Evolutionary conservation across 192 early-diverging fungal species (phyloP), one percentile per base, ranked within the genome.

Genomic region (Coemansia sp.): DNA sequence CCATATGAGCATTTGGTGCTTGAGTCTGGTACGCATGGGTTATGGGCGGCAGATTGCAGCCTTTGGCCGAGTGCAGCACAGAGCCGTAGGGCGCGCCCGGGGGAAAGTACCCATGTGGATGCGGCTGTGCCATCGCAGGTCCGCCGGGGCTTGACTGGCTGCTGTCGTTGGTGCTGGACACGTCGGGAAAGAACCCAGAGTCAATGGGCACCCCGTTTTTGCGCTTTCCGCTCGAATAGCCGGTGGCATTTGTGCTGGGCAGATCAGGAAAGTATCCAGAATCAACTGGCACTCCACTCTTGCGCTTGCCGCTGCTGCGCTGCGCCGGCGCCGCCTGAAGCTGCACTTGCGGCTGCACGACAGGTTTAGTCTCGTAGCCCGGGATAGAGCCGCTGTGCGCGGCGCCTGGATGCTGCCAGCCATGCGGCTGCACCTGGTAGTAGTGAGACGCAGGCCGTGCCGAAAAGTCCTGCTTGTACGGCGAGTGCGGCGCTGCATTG

Each of bases 1-100:
- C 53, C 11, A 54, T 22, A 12, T 22, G 23, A 0, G 52, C 52
- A 10, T 27, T 25, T 54, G 52, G 25, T 16, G 53, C 29, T 12
- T n/a, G 11, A 4, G 63, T 4, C 41, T 41, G 61, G 8, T 72
- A 41, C 37, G 23, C 19, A 6, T 71, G 62, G 0, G 55, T 41
- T 10, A 74, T 62, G 14, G 72, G 64, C 38, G 71, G 77, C 77
- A 74, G 50, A 23, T 80, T 74, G 62, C 61, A 67, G 6, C 60
- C 72, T 38, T 70, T 80, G 71, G 63, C 53, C 23, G 57, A 51
- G 29, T 62, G 62, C 43, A 57, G 52, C 23, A 35, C 62, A 27
- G 67, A 57, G 16, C 61, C 26, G 29, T 35, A 55, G 25, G 53
- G 53, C 29, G 22, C 53, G 29, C 53, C 27, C 4, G 53, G 51